Evolutionary conservation across 257 asterid genomes (phyloP).

Genomic region (Fraxinus pennsylvanica): DNA sequence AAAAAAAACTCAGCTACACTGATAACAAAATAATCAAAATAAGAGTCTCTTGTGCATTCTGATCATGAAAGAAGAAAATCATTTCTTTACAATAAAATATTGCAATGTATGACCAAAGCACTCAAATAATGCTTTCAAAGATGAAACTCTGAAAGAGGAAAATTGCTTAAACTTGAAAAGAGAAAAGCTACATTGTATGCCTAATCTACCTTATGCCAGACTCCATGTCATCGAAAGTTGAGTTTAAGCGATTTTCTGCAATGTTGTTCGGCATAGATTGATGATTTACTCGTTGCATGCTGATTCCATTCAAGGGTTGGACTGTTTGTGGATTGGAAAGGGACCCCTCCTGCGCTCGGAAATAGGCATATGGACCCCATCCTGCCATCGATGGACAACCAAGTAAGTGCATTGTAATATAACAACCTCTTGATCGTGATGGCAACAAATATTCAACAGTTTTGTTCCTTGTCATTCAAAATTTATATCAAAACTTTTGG

Average conservation of each 20-base stretch:
- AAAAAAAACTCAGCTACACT: too few species aligned
- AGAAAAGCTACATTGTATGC: neutral
- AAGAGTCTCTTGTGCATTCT: too few species aligned
- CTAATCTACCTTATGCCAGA: constrained; percentile 30
- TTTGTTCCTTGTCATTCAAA: neutral
- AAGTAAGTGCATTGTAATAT: neutral
- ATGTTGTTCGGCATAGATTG: constrained; percentile 27
- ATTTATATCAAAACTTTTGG: neutral
- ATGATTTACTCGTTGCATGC: constrained; percentile 30
- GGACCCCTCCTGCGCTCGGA: constrained; percentile 43
- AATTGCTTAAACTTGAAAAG: too few species aligned
- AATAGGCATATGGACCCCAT: constrained; percentile 53
- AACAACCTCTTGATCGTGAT: neutral
- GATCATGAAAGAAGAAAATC: too few species aligned
- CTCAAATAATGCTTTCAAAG: neutral
- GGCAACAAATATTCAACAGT: neutral
- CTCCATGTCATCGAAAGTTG: constrained; percentile 40
- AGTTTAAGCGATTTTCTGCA: constrained; percentile 12
- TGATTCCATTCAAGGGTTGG: constrained; percentile 19
- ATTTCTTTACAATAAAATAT: too few species aligned
- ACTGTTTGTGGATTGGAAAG: constrained; percentile 18
- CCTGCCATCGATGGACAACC: constrained; percentile 29
- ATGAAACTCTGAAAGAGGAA: too few species aligned
- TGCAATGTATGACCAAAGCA: neutral
- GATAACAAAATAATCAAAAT: too few species aligned